These are phyloP conservation scores for Comarum palustre DNA, from an alignment of 306 rosid species.

Conservation along the genomic window DNA sequence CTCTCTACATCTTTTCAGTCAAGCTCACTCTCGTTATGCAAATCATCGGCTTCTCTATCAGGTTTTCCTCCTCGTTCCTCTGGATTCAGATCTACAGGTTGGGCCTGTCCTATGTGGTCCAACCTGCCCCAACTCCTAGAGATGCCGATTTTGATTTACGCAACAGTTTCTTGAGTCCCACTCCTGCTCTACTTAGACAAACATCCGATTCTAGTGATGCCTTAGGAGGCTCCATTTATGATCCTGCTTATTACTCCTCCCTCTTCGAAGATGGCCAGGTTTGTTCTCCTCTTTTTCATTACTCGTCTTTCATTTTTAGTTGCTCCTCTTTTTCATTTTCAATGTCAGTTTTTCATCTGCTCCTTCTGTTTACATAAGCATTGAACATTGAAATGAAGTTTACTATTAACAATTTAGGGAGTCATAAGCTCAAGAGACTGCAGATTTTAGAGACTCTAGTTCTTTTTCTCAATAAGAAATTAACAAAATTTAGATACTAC, in stretches of 20 bases:
- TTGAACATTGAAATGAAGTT: background rate
- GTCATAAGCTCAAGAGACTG: background rate
- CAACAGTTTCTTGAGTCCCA: slow-evolving; percentile 74
- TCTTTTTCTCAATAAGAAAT: background rate
- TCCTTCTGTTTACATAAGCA: no score
- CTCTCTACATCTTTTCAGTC: slow-evolving; percentile 62
- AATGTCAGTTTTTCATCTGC: no score
- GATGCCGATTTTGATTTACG: slow-evolving; percentile 67
- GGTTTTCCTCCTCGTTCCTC: slow-evolving; percentile 70
- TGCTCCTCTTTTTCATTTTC: no score
- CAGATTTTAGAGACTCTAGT: background rate
- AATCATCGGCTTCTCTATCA: slow-evolving; percentile 60
- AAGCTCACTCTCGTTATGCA: slow-evolving; percentile 83
- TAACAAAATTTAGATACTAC: background rate
- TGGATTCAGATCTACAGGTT: slow-evolving; percentile 97
- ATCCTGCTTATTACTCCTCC: slow-evolving; percentile 75
- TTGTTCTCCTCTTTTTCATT: slow-evolving; percentile 6
- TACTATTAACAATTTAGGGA: background rate
- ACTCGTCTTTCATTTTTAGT: slow-evolving; percentile 7
- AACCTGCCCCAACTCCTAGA: slow-evolving; percentile 43
- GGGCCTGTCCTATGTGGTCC: slow-evolving; percentile 69
- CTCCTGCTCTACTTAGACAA: slow-evolving; percentile 61
- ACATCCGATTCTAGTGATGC: slow-evolving; percentile 72
- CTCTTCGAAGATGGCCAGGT: slow-evolving; percentile 72
- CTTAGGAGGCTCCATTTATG: slow-evolving; percentile 87